Base-by-base conservation (phyloP, 1,284 basidiomycete species). In the Termitomyces sp. region DNA sequence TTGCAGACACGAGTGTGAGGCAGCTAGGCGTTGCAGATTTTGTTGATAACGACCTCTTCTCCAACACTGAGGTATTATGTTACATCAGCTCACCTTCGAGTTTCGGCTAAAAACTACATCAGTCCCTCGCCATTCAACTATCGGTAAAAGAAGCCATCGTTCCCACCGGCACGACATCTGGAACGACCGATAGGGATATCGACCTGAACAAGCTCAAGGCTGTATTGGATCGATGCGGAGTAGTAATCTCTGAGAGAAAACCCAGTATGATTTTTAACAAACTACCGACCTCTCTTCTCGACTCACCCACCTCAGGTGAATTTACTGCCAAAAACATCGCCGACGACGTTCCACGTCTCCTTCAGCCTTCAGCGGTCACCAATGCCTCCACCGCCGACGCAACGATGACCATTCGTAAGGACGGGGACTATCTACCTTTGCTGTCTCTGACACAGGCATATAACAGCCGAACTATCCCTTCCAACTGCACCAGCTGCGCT, bases 111-210 rank as follows among this genome's bases (percentile, higher is more conserved):
- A 53, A 24, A 9, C 31, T 12, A 6, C 36, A 41, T 45, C 49
- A 97, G 92, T 95, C 93, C 3, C 81, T 99, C 13, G 76, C 98
- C 46, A 98, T 99, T 58, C 97, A 99, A 70, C 82, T 99, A 1
- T 95, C 93, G 2, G 93, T 95, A 43, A 99, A 99, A 69, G 97
- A 99, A 71, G 94, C 92, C 31, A 79, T 90, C 55, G 75, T 90
- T 36, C 78, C 85, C 0, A 82, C 81, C 0, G 85, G 86, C n/a
- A 88, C 87, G 3, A 70, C 73, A 0, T 78, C 82, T 30, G 86
- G 86, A 0, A 83, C 73, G 1, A 86, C 87, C 0, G 86, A 90
- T 65, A 80, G 88, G 31, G 94, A 98, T 67, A 78, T 94, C 56
- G 95, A 99, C 61, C 72, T 95, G 30, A 84, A 82, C 61, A 96